A percentile compares a stretch with the other conserved stretches of the same genome.
phyloP scores from a whole-genome alignment of 768 basidiomycete genomes.

The Pluteus cervinus region DNA sequence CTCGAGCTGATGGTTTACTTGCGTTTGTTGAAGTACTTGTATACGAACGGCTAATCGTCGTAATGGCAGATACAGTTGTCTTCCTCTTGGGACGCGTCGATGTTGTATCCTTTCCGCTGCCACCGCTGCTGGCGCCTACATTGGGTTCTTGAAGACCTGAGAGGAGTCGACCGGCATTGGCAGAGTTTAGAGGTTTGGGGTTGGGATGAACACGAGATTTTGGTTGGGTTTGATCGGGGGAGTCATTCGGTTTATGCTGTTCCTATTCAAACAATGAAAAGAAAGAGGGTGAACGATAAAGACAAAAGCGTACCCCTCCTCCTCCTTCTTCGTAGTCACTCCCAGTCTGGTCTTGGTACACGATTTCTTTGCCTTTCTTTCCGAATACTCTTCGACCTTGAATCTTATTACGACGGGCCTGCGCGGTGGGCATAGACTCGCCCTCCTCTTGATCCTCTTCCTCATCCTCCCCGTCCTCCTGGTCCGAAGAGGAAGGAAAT shows the following conservation, averaged over 20 bases:
- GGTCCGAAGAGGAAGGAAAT: constrained; percentile 32
- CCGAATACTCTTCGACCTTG: constrained; percentile 45
- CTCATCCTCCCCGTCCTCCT: constrained; percentile 8
- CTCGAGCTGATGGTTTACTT: constrained; percentile 34
- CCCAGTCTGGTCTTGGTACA: too few species aligned
- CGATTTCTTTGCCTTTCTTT: constrained; percentile 35
- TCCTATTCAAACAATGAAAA: too few species aligned
- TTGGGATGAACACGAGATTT: constrained; percentile 8
- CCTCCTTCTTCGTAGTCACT: too few species aligned
- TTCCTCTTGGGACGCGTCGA: too few species aligned
- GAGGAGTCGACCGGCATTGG: too few species aligned
- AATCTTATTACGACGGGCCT: constrained; percentile 8
- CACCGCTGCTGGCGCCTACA: too few species aligned
- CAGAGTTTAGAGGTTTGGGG: neutral
- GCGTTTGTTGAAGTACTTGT: constrained; percentile 19
- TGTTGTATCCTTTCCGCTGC: too few species aligned
- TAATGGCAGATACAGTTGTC: constrained; percentile 10
- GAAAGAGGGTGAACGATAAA: too few species aligned
- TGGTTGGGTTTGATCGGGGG: too few species aligned
- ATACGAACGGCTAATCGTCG: constrained; percentile 16
- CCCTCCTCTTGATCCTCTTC: constrained; percentile 13
- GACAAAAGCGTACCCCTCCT: too few species aligned
- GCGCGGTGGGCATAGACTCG: constrained; percentile 2
- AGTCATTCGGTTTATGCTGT: too few species aligned
- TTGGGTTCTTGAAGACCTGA: too few species aligned